These are phyloP conservation scores for Linderniella brevidens DNA, from an alignment of 257 asterid species.

Conservation along the genomic window DNA sequence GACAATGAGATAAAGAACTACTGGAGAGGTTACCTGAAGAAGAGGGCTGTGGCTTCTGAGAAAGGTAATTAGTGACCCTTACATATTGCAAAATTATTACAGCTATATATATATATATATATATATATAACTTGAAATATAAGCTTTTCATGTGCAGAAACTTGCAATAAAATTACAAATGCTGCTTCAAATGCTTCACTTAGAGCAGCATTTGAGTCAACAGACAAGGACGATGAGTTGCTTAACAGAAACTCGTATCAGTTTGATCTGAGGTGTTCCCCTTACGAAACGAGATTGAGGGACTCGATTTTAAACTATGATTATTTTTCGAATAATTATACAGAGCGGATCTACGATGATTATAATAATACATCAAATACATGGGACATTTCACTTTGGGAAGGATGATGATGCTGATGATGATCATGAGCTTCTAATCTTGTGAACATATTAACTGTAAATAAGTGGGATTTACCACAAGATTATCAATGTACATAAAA, in stretches of 20 bases:
- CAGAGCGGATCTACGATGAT: background rate
- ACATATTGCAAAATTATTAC: background rate
- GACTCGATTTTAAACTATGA: slow-evolving; percentile 16
- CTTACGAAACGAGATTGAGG: slow-evolving; percentile 18
- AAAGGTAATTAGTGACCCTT: slow-evolving; percentile 12
- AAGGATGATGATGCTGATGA: too few species aligned
- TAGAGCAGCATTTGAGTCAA: slow-evolving; percentile 1
- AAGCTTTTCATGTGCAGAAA: too few species aligned
- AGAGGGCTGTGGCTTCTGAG: slow-evolving; percentile 3
- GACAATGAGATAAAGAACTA: slow-evolving; percentile 73
- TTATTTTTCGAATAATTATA: background rate
- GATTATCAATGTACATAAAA: too few species aligned
- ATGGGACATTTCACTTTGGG: slow-evolving; percentile 21
- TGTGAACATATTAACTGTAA: background rate
- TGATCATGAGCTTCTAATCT: slow-evolving; percentile 6
- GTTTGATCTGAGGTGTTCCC: slow-evolving; percentile 9
- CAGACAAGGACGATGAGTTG: too few species aligned
- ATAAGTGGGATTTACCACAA: background rate
- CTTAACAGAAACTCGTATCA: too few species aligned
- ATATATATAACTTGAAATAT: too few species aligned
- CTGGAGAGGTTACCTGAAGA: slow-evolving; percentile 46
- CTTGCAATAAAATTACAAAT: background rate
- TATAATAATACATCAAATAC: too few species aligned
- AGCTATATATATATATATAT: too few species aligned
- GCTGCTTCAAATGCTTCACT: background rate